These are phyloP conservation scores for Ambrosiella xylebori DNA, from an alignment of 2,329 filamentous ascomycete species.

Conservation along the genomic window DNA sequence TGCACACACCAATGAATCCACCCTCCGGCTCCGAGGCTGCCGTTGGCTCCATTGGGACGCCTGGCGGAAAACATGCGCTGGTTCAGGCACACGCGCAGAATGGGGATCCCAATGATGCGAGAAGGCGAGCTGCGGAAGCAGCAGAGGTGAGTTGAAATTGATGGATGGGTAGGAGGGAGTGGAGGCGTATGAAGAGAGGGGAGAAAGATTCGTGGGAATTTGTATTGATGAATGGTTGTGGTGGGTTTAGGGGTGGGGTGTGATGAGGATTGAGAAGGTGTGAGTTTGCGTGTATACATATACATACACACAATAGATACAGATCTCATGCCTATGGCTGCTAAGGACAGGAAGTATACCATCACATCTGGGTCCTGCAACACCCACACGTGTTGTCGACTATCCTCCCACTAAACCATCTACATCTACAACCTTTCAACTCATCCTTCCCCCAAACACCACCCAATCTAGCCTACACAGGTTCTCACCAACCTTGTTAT, in stretches of 20 bases:
- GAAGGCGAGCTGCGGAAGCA: slow-evolving; percentile 7
- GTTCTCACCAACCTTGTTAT: neutral
- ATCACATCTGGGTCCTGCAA: no score
- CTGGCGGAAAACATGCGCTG: neutral
- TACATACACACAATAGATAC: no score
- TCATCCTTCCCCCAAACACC: neutral
- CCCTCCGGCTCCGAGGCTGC: neutral
- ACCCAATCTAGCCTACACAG: neutral
- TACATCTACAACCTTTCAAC: neutral
- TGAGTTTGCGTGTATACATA: no score
- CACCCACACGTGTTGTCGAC: no score
- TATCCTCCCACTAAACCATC: neutral
- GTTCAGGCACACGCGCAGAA: neutral
- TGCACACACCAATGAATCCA: neutral
- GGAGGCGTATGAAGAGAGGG: no score
- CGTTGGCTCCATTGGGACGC: neutral
- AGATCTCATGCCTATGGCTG: no score
- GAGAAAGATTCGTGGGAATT: no score
- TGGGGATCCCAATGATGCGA: slow-evolving; percentile 8
- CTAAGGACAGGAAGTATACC: no score
- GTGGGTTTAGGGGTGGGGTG: no score
- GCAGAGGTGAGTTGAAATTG: slow-evolving; percentile 4
- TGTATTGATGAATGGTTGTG: no score
- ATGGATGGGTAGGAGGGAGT: neutral
- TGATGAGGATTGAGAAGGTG: no score